Evolutionary conservation across 768 basidiomycete genomes (phyloP).

Genomic region (Lactarius indigo): DNA sequence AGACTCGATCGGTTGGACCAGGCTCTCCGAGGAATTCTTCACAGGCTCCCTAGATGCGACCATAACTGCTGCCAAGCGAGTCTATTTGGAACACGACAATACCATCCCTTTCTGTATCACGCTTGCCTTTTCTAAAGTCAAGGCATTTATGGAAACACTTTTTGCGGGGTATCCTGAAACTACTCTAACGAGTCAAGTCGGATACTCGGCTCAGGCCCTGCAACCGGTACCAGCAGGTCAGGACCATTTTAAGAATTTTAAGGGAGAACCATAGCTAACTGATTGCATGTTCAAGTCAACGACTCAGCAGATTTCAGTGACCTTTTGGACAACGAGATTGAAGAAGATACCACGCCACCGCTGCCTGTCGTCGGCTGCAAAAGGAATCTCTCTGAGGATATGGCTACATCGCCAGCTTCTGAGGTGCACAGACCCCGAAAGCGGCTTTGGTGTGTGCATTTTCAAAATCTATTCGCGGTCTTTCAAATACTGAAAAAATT

Average conservation of each 20-base stretch:
- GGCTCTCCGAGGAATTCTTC: conserved; percentile 23
- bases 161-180: conserved; percentile 28
- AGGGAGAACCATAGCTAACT: neutral
- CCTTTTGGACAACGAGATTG: neutral
- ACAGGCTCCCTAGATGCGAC: conserved; percentile 28
- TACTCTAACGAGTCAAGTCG: neutral
- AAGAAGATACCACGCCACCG: conserved; percentile 19
- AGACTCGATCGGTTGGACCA: conserved; percentile 26
- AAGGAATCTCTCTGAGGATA: conserved; percentile 1
- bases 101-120: conserved; percentile 15
- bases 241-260: neutral
- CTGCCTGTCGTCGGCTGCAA: conserved; percentile 20
- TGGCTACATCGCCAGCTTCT: neutral
- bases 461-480: neutral
- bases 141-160: conserved; percentile 30
- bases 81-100: conserved; percentile 27
- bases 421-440: conserved; percentile 1
- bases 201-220: neutral
- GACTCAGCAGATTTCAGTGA: neutral
- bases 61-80: conserved; percentile 31
- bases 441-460: conserved; percentile 4
- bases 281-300: neutral
- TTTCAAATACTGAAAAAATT: neutral
- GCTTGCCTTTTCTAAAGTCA: conserved; percentile 31
- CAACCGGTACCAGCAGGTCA: neutral